Conservation (phyloP, 768 basidiomycete genomes). For the Auricularia sp. region DNA sequence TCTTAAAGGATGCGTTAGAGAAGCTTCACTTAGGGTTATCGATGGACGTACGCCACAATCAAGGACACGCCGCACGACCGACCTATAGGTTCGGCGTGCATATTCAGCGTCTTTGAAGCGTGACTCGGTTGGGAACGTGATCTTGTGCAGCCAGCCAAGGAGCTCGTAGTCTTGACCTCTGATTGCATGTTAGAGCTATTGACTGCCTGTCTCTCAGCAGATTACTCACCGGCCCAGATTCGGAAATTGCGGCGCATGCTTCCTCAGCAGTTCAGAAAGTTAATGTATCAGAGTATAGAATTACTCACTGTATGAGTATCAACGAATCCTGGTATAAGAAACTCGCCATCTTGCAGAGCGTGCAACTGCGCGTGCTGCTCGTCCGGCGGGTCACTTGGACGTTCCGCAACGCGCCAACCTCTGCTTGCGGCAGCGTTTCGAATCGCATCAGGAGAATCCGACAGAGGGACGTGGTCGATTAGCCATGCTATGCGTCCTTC, state of each 20-base stretch:
- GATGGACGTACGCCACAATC: constrained; percentile 56
- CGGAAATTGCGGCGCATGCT: constrained; percentile 78
- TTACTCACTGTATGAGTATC: constrained; percentile 81
- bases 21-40: neutral
- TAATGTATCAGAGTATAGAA: neutral
- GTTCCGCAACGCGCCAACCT: constrained; percentile 21
- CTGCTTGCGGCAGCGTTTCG: neutral
- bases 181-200: constrained; percentile 4
- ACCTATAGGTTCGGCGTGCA: constrained; percentile 56
- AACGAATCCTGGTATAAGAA: constrained; percentile 79
- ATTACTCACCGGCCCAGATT: constrained; percentile 51
- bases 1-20: constrained; percentile 34
- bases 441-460: neutral
- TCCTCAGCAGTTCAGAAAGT: constrained; percentile 6
- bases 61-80: constrained; percentile 62
- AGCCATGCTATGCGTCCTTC: neutral
- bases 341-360: constrained; percentile 37
- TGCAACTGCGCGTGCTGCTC: constrained; percentile 27
- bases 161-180: constrained; percentile 83
- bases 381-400: constrained; percentile 41
- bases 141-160: constrained; percentile 74
- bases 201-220: neutral
- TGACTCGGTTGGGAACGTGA: constrained; percentile 84
- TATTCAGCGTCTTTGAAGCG: constrained; percentile 62
- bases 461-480: neutral